phyloP scores from a whole-genome alignment of 2,329 filamentous ascomycete species.

The Cladophialophora exuberans region DNA sequence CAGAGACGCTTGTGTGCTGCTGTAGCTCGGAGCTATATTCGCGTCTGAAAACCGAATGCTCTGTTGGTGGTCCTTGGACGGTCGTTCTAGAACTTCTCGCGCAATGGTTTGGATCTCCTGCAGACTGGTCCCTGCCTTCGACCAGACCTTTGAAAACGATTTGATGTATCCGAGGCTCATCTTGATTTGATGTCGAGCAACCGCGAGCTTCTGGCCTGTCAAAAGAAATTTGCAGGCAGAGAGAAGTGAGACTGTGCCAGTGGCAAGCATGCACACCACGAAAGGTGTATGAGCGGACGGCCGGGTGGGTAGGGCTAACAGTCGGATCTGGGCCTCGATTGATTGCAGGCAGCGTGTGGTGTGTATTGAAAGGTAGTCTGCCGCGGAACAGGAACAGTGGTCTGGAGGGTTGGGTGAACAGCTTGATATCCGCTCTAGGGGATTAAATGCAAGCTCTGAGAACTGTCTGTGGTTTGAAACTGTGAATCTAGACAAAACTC shows the following conservation, averaged over 20 bases:
- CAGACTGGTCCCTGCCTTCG: conserved; percentile 42
- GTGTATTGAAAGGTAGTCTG: conserved; percentile 42
- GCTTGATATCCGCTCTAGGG: conserved; percentile 44
- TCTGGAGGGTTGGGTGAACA: conserved; percentile 33
- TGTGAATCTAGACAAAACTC: conserved; percentile 35
- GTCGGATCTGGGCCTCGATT: conserved; percentile 44
- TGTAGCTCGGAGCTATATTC: not conserved
- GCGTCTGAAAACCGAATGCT: not conserved
- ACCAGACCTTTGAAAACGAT: conserved; percentile 44
- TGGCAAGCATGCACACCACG: conserved; percentile 46
- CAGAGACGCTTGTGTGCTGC: not conserved
- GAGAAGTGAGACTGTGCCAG: conserved; percentile 38
- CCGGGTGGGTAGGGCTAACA: conserved; percentile 42
- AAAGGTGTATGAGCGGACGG: conserved; percentile 46
- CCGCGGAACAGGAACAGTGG: not conserved
- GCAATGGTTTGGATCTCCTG: conserved; percentile 47
- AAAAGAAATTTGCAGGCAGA: conserved; percentile 45
- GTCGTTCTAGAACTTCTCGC: conserved; percentile 35
- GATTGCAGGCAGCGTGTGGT: conserved; percentile 45
- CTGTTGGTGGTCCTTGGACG: not conserved
- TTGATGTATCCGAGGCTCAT: conserved; percentile 48
- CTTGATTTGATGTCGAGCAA: conserved; percentile 48
- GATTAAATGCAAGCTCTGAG: conserved; percentile 45
- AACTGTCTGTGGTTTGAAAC: conserved; percentile 46
- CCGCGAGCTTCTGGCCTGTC: conserved; percentile 38